Conservation (phyloP, 1,284 basidiomycete species). For the Pterulicium gracile region DNA sequence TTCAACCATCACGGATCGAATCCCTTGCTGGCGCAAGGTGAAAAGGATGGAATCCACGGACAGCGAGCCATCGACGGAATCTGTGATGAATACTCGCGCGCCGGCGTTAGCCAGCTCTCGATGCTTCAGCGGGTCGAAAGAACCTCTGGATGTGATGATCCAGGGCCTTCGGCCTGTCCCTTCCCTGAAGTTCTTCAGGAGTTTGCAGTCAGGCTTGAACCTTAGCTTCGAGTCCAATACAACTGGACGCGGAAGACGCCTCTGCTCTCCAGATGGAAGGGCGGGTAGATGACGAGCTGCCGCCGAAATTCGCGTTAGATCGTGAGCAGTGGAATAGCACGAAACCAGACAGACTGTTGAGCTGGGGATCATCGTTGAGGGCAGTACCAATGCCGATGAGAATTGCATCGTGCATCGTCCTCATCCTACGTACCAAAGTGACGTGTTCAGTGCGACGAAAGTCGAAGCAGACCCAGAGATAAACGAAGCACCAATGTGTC, state of each 20-base stretch:
- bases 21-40: constrained; percentile 39
- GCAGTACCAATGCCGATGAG: constrained; percentile 87
- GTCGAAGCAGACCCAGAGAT: too few relatives aligned
- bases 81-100: constrained; percentile 34
- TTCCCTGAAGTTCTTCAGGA: constrained; percentile 56
- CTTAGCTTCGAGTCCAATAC: constrained; percentile 75
- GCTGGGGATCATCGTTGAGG: constrained; percentile 85
- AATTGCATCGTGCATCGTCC: constrained; percentile 87
- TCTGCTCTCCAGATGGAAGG: constrained; percentile 21
- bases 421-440: constrained; percentile 46
- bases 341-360: constrained; percentile 70
- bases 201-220: constrained; percentile 57
- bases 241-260: constrained; percentile 68
- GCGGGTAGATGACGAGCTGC: constrained; percentile 49
- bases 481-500: constrained; percentile 73
- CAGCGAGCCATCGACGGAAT: constrained; percentile 8
- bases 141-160: constrained; percentile 42
- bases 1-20: constrained; percentile 87
- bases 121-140: constrained; percentile 25
- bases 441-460: too few relatives aligned
- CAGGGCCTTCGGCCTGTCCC: constrained; percentile 65
- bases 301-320: constrained; percentile 4
- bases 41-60: constrained; percentile 27
- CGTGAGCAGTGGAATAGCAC: constrained; percentile 1
- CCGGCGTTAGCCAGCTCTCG: constrained; percentile 40